Percentiles rank a stretch among this genome's conserved stretches.
Conservation (phyloP, 2,329 filamentous ascomycete genomes). For the Alternaria postmessia region DNA sequence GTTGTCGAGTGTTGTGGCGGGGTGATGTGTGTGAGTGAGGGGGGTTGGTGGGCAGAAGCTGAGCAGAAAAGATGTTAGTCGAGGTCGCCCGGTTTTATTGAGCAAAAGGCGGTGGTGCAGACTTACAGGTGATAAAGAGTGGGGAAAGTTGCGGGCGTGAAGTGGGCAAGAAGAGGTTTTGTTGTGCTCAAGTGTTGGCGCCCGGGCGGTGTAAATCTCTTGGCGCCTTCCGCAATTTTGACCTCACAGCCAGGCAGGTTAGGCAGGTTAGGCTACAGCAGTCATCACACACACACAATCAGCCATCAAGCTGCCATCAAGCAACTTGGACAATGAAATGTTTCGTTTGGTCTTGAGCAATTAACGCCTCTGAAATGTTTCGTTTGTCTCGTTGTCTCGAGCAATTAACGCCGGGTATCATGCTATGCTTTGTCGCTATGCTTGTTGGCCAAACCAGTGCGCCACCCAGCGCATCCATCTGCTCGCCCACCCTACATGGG, state of each 20-base stretch:
- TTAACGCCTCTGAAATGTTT: slow-evolving; percentile 25
- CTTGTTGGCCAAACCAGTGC: slow-evolving; percentile 42
- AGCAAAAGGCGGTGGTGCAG: slow-evolving; percentile 24
- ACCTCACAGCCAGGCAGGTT: slow-evolving; percentile 17
- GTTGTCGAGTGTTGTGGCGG: slow-evolving; percentile 44
- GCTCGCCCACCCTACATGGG: slow-evolving; percentile 64
- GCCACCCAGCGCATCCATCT: slow-evolving; percentile 39
- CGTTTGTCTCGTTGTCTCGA: not conserved
- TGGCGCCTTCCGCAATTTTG: slow-evolving; percentile 28
- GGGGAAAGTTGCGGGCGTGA: slow-evolving; percentile 36
- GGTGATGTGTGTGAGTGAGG: slow-evolving; percentile 29
- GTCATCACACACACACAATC: slow-evolving; percentile 9
- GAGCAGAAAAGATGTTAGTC: slow-evolving; percentile 23
- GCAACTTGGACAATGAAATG: not conserved
- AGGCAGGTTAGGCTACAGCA: slow-evolving; percentile 1
- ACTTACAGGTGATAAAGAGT: slow-evolving; percentile 38
- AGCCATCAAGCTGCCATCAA: not conserved
- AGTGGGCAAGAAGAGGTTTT: slow-evolving; percentile 46
- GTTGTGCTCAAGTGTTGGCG: slow-evolving; percentile 44
- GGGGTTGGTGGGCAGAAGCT: slow-evolving; percentile 38
- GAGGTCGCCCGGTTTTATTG: slow-evolving; percentile 21
- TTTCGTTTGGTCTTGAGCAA: slow-evolving; percentile 7
- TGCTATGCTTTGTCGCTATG: slow-evolving; percentile 47
- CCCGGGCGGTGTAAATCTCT: slow-evolving; percentile 38
- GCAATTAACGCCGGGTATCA: slow-evolving; percentile 46